These are phyloP conservation scores for Eremochloa ophiuroides DNA, from an alignment of 176 grass and related monocot species.

Conservation along the genomic window DNA sequence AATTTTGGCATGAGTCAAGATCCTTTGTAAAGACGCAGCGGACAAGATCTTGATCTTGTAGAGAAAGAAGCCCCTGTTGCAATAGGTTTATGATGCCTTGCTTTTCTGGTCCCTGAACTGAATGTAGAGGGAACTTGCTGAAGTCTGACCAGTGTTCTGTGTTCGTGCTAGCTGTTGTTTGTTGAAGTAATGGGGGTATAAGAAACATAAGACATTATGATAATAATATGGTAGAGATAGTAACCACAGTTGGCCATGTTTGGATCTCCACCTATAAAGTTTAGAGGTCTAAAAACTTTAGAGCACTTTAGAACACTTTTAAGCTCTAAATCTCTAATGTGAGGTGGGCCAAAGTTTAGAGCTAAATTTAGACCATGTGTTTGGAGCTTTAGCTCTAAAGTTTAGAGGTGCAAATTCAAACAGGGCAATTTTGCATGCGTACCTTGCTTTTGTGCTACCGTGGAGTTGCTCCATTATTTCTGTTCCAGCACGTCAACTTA, in stretches of 20 bases:
- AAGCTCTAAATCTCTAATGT: no score
- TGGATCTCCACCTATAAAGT: no score
- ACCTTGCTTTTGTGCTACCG: no score
- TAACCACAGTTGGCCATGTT: not conserved
- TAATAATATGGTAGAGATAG: not conserved
- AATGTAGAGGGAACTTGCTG: not conserved
- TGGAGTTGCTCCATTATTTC: not conserved
- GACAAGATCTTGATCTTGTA: not conserved
- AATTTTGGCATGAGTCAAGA: not conserved
- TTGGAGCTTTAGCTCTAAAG: no score
- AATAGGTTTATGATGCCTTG: not conserved
- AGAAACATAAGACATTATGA: not conserved
- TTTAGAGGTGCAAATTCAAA: no score
- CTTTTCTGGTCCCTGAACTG: not conserved
- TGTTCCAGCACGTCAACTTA: not conserved
- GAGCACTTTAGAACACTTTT: no score
- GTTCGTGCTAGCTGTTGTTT: constrained; percentile 12
- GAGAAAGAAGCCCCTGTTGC: not conserved
- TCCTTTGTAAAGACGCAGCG: not conserved
- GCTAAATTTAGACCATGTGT: no score
- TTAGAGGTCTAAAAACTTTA: no score
- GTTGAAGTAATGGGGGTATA: not conserved
- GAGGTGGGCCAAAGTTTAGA: no score
- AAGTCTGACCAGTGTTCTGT: not conserved
- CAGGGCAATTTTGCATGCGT: no score